These are phyloP conservation scores for Diutina ranongensis DNA, from an alignment of 1,139 yeast species.

Conservation along the genomic window DNA sequence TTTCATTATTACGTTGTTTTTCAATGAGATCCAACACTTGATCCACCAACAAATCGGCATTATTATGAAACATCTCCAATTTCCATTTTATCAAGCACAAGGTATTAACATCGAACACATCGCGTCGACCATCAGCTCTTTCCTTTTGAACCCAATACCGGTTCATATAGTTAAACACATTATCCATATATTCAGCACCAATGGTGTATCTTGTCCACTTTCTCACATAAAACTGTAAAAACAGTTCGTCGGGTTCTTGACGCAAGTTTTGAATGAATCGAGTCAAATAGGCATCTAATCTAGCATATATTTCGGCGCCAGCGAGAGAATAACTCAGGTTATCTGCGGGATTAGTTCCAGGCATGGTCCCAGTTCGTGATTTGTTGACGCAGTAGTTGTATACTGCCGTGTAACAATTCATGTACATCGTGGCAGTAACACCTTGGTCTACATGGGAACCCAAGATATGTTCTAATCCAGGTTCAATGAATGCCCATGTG, in stretches of 20 bases:
- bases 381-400: conserved; percentile 90
- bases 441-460: conserved; percentile 55
- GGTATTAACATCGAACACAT: conserved; percentile 84
- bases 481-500: conserved; percentile 70
- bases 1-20: conserved; percentile 69
- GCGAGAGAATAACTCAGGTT: conserved; percentile 37
- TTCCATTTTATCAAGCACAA: conserved; percentile 85
- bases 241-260: conserved; percentile 47
- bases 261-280: conserved; percentile 45
- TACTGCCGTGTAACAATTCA: conserved; percentile 71
- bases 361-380: conserved; percentile 28
- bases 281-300: conserved; percentile 54
- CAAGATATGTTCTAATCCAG: conserved; percentile 57
- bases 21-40: conserved; percentile 72
- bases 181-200: conserved; percentile 87
- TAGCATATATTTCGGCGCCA: conserved; percentile 81
- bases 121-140: conserved; percentile 88
- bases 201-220: conserved; percentile 84
- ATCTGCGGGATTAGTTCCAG: conserved; percentile 6
- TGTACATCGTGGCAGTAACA: conserved; percentile 61
- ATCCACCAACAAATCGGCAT: conserved; percentile 45
- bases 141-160: conserved; percentile 97
- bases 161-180: conserved; percentile 91
- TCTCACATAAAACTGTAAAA: conserved; percentile 74
- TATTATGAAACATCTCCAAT: conserved; percentile 61